Percentiles rank a stretch among this genome's conserved stretches.
Evolutionary conservation across 345 rosid genomes (phyloP).

Genomic region (Euclidium syriacum): DNA sequence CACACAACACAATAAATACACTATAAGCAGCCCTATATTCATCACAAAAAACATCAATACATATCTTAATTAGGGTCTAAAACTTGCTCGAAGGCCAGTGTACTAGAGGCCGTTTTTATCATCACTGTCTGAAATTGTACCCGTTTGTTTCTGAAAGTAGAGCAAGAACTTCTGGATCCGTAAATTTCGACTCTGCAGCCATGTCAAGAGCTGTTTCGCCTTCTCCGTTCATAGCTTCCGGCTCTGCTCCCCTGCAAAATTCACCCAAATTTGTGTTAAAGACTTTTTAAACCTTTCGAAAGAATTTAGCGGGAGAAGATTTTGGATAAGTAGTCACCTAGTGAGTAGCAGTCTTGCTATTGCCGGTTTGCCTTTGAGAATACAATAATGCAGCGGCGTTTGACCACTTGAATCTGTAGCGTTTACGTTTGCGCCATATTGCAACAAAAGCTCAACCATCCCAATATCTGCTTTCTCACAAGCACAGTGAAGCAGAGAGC

Average conservation of each 20-base stretch:
- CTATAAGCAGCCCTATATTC: conserved; percentile 25
- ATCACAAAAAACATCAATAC: conserved; percentile 24
- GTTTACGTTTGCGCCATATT: conserved; percentile 86
- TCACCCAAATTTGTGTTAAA: not conserved
- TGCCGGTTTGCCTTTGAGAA: conserved; percentile 51
- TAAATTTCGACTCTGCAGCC: conserved; percentile 52
- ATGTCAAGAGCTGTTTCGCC: conserved; percentile 65
- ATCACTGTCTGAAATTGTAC: conserved; percentile 28
- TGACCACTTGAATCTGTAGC: conserved; percentile 74
- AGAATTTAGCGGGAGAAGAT: not conserved
- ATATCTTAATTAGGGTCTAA: conserved; percentile 1
- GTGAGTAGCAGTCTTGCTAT: conserved; percentile 76
- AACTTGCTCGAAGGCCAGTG: conserved; percentile 12
- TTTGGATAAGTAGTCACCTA: conserved; percentile 45
- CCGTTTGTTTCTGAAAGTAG: conserved; percentile 61
- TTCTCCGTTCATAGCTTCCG: conserved; percentile 48
- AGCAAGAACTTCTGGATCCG: conserved; percentile 56
- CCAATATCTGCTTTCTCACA: conserved; percentile 94
- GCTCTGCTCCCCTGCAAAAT: conserved; percentile 82
- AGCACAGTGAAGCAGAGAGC: conserved; percentile 89
- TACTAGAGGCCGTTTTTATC: conserved; percentile 4
- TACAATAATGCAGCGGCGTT: conserved; percentile 74
- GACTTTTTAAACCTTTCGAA: not conserved
- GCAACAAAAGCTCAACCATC: conserved; percentile 93
- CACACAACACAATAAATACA: conserved; percentile 24